A percentile compares a stretch with the other conserved stretches of the same genome.
These are phyloP conservation scores for Aureobasidium subglaciale DNA, from an alignment of 2,329 filamentous ascomycete genomes.

Conservation along the genomic window DNA sequence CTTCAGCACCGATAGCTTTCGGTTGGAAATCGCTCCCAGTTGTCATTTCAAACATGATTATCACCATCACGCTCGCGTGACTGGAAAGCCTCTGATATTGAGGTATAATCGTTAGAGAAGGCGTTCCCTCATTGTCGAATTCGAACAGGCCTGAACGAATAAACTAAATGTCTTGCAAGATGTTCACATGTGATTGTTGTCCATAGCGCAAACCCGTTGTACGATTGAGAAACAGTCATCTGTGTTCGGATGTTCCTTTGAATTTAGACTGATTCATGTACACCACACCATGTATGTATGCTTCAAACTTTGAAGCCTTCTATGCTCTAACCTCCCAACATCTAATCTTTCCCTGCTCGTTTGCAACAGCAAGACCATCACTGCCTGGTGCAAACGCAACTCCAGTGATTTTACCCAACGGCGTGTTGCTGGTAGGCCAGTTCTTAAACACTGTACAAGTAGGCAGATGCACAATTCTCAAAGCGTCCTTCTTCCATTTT, in stretches of 20 bases:
- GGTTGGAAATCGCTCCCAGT: too few species aligned
- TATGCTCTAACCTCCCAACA: slow-evolving; percentile 69
- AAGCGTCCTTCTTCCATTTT: slow-evolving; percentile 77
- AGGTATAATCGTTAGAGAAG: too few species aligned
- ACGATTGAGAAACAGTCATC: too few species aligned
- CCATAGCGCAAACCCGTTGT: too few species aligned
- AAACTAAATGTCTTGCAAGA: too few species aligned
- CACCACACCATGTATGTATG: neutral
- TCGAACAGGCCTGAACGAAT: too few species aligned
- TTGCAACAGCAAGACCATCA: slow-evolving; percentile 69
- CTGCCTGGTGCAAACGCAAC: slow-evolving; percentile 40
- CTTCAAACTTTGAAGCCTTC: neutral
- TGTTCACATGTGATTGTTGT: too few species aligned
- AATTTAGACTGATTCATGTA: neutral
- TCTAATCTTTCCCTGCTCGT: slow-evolving; percentile 79
- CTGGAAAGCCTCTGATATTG: too few species aligned
- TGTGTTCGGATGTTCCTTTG: too few species aligned
- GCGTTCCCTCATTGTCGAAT: too few species aligned
- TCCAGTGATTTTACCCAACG: slow-evolving; percentile 70
- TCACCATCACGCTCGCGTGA: too few species aligned
- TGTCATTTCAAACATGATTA: too few species aligned
- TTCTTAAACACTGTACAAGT: slow-evolving; percentile 92
- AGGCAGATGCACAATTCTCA: slow-evolving; percentile 82
- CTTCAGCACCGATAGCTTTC: neutral
- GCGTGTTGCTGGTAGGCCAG: slow-evolving; percentile 89